Evolutionary conservation across 2,329 filamentous ascomycete genomes (phyloP).

Genomic region (Exophiala sp.): DNA sequence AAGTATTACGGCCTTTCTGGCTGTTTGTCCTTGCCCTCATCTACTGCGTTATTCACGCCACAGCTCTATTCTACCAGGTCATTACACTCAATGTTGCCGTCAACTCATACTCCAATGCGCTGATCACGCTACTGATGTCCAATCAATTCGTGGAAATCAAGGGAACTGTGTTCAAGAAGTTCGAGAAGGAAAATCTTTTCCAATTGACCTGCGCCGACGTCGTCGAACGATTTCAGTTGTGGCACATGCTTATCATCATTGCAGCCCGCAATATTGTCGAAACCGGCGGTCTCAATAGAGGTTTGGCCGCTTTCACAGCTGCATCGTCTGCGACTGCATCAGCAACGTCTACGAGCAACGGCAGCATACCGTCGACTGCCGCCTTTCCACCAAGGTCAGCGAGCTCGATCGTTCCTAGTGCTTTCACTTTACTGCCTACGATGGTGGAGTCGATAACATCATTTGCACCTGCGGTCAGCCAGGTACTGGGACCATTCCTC

Average conservation of each 20-base stretch:
- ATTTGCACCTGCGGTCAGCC: constrained; percentile 54
- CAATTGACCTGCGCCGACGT: constrained; percentile 95
- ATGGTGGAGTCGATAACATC: constrained; percentile 43
- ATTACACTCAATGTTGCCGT: constrained; percentile 97
- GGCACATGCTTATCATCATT: constrained; percentile 96
- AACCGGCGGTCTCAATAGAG: constrained; percentile 72
- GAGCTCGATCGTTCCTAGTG: constrained; percentile 77
- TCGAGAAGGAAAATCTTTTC: constrained; percentile 96
- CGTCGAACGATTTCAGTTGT: constrained; percentile 92
- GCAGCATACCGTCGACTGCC: constrained; percentile 53
- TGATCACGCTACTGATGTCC: constrained; percentile 86
- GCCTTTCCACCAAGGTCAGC: constrained; percentile 49
- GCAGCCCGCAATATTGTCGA: constrained; percentile 95
- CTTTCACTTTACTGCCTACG: constrained; percentile 81
- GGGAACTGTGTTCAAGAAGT: constrained; percentile 95
- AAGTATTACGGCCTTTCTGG: constrained; percentile 80
- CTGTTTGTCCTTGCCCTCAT: constrained; percentile 83
- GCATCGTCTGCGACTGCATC: constrained; percentile 36
- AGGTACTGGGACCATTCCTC: constrained; percentile 87
- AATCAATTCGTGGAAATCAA: constrained; percentile 99
- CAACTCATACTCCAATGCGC: constrained; percentile 95
- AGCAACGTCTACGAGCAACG: constrained; percentile 43
- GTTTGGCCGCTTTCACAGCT: constrained; percentile 35
- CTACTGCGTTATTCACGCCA: constrained; percentile 85
- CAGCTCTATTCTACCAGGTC: constrained; percentile 92